Base-by-base conservation (phyloP, 495 filamentous ascomycete species). In the Aspergillus nidulans region DNA sequence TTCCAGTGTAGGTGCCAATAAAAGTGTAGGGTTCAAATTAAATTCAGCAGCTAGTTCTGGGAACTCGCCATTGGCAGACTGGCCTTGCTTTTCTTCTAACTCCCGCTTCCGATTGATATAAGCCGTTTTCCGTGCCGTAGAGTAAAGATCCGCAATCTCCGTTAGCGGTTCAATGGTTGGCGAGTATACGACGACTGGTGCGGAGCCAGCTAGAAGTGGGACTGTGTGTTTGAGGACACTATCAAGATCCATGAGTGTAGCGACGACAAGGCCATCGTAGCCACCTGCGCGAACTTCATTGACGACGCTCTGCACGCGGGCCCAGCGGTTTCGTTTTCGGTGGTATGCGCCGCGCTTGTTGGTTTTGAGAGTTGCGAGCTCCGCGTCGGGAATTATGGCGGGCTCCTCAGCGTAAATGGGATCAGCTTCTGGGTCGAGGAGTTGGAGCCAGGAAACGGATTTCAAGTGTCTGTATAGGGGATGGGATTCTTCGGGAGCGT, bases 381-480 rank as follows among this genome's bases (percentile, higher is more conserved):
- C 74, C 18, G 81, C 78, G 0, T 80, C 71, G 0, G 84, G 57
- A 6, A 84, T 67, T 0, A 61, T 54, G 2, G 82, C 71, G 0
- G 86, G 81, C 23, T 86, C 81, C 9, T 77, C 73, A 8, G 76
- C 63, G 63, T 91, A 91, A 10, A 86, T 82, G 5, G 77, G 77
- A 68, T 97, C 94, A 0, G 77, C 64, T 24, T 78, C 67, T 0
- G 94, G 94, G 38, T 86, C 77, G 18, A 95, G 69, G 16, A 98
- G 79, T 71, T 96, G 91, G 1, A 98, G 79, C 91, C 91, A 97
- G 39, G 88, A 90, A 36, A 96, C 73, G 0, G 84, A 82, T 65
- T 90, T 87, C 21, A 98, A 84, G 66, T 92, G 87, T 16, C 79
- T 84, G 70, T 84, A 77, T 4, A 98, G 81, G 0, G 94, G 94